Conservation (phyloP, 768 basidiomycete genomes). For the Boletus fagicola region DNA sequence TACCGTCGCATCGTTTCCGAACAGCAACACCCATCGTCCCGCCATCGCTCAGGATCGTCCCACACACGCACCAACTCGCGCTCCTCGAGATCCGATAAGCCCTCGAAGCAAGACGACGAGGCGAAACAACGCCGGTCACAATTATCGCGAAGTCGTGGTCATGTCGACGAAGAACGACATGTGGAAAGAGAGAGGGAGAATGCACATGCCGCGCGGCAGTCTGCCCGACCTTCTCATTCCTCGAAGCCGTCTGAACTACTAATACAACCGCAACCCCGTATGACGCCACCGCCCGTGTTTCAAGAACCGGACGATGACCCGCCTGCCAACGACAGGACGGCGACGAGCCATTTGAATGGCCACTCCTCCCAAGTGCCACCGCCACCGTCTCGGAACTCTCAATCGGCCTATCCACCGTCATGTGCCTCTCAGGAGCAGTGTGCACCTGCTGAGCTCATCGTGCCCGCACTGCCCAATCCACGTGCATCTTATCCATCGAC, state of each 20-base stretch:
- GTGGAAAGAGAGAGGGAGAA: conserved; percentile 40
- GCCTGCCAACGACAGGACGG: conserved; percentile 12
- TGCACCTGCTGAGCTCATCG: conserved; percentile 13
- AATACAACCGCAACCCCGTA: conserved; percentile 29
- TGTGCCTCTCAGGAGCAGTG: conserved; percentile 5
- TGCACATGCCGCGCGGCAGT: conserved; percentile 38
- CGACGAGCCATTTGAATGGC: conserved; percentile 11
- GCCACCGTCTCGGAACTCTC: conserved; percentile 17
- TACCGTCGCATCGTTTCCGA: too few species aligned
- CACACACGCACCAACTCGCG: conserved; percentile 59
- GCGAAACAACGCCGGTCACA: conserved; percentile 47
- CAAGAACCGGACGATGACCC: conserved; percentile 34
- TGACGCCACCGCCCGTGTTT: conserved; percentile 30
- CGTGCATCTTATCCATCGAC: conserved; percentile 17
- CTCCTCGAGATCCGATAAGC: conserved; percentile 48
- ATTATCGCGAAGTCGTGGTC: conserved; percentile 38
- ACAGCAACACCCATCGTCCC: conserved; percentile 39
- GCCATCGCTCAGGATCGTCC: conserved; percentile 44
- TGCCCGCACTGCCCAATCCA: conserved; percentile 1
- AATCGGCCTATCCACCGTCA: conserved; percentile 1
- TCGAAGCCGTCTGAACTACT: conserved; percentile 36
- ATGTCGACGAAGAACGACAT: conserved; percentile 38
- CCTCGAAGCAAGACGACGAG: conserved; percentile 42
- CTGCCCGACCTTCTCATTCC: conserved; percentile 41
- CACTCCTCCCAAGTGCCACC: conserved; percentile 12